These are phyloP conservation scores for Camellia sinensis DNA, from an alignment of 148 eudicot species.

Conservation along the genomic window DNA sequence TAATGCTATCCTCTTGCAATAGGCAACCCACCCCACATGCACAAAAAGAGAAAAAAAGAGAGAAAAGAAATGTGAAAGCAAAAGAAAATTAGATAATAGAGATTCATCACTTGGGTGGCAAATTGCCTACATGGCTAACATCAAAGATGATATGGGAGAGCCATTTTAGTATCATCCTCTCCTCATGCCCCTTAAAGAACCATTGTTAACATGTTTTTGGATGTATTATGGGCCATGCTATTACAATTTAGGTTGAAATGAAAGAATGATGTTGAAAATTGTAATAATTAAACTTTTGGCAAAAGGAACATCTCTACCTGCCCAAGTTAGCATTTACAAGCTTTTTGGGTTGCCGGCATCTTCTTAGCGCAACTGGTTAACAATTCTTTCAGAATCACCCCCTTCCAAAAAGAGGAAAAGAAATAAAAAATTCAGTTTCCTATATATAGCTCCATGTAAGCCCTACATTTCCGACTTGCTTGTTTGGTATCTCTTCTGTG, in stretches of 20 bases:
- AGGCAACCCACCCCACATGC: background rate
- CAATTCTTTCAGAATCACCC: too few species aligned
- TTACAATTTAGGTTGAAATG: background rate
- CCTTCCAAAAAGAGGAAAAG: too few species aligned
- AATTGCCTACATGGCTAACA: background rate
- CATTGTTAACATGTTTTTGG: background rate
- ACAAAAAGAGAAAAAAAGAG: background rate
- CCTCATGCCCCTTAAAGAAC: background rate
- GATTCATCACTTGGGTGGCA: background rate
- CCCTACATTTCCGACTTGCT: too few species aligned
- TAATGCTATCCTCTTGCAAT: background rate
- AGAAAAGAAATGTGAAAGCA: background rate
- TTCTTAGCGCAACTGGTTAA: too few species aligned
- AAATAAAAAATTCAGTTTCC: too few species aligned
- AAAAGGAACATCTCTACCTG: too few species aligned
- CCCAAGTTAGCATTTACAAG: too few species aligned
- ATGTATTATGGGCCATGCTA: background rate
- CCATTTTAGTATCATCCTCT: background rate
- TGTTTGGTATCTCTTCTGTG: too few species aligned
- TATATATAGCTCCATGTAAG: too few species aligned
- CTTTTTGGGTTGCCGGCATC: too few species aligned
- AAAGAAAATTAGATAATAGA: background rate
- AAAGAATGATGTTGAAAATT: background rate
- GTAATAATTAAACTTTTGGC: background rate
- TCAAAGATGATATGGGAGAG: background rate